Conservation (phyloP, 2,329 filamentous ascomycete species). For the Coniosporium tulheliwenetii region DNA sequence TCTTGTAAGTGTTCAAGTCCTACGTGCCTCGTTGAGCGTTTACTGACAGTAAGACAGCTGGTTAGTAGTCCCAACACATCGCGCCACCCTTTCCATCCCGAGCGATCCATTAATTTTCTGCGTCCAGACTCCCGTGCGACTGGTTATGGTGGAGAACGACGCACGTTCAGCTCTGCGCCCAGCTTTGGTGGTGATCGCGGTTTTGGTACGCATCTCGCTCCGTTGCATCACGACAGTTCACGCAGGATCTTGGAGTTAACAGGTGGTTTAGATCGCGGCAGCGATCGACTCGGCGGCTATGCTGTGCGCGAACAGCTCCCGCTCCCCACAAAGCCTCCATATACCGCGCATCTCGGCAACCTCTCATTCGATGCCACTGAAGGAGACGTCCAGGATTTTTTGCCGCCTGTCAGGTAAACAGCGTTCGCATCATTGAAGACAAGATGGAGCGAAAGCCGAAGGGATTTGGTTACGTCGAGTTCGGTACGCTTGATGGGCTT, state of each 20-base stretch:
- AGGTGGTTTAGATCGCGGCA: constrained; percentile 1
- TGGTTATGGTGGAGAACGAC: constrained; percentile 32
- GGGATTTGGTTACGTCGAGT: constrained; percentile 97
- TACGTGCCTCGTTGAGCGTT: background rate
- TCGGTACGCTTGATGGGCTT: constrained; percentile 70
- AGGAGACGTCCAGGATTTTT: constrained; percentile 80
- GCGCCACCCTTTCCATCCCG: too few relatives aligned
- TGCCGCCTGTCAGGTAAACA: constrained; percentile 67
- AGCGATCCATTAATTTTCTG: constrained; percentile 8
- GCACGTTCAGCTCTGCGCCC: constrained; percentile 23
- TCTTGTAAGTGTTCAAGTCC: constrained; percentile 20
- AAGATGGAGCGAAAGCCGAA: constrained; percentile 88
- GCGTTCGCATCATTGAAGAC: constrained; percentile 92
- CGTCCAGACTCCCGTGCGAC: constrained; percentile 23
- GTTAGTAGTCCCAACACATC: too few relatives aligned
- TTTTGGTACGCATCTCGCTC: background rate
- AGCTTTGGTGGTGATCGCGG: constrained; percentile 2
- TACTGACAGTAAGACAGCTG: too few relatives aligned
- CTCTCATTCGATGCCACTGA: constrained; percentile 86
- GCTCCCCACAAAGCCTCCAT: constrained; percentile 83
- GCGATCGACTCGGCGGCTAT: constrained; percentile 23
- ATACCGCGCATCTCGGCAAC: constrained; percentile 90
- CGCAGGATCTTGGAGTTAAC: background rate
- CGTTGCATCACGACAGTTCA: background rate
- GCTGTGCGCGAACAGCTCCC: constrained; percentile 61